Evolutionary conservation across 1,284 basidiomycete genomes (phyloP), one percentile per base, ranked within the genome.

Genomic region (Apiotrichum gracile): DNA sequence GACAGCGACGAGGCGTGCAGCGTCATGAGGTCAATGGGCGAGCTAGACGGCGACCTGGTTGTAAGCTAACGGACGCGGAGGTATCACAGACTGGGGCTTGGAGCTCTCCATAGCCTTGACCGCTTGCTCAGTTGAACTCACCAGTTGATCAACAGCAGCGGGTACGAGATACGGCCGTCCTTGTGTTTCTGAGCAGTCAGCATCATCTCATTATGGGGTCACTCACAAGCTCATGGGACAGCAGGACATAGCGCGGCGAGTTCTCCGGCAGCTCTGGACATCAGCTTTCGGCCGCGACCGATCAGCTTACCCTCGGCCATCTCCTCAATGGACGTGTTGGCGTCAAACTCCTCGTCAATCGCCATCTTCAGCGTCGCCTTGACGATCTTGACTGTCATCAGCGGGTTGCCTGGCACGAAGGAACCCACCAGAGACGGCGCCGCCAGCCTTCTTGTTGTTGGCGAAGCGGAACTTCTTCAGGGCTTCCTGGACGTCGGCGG

Each of bases 121-220:
- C 19, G 29, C 12, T 25, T n/a, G n/a, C n/a, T n/a, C n/a, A n/a
- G n/a, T n/a, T n/a, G n/a, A n/a, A 60, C 65, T 41, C 48, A 82
- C 89, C 90, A 93, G 76, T 92, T 91, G 72, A 94, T 77, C 48
- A 93, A 78, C 3, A 89, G 83, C 16, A 92, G 78, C 2, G 89
- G 89, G 66, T 86, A 91, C 1, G 88, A 91, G 56, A 81, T 85
- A 34, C 93, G 81, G 4, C 92, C 92, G 65, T 97, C 93, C 6
- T 70, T 72, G 72, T 94, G 89, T 41, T 81, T 80, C 75, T 76
- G 55, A 19, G 24, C 16, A 9, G 57, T 47, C 29, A 50, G 49
- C 31, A 31, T 21, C 8, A n/a, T 10, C 33, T 47, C 14, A 29
- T 14, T 16, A 22, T 1, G 10, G 31, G n/a, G n/a, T n/a, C n/a